phyloP scores from a whole-genome alignment of 2,329 filamentous ascomycete genomes.

The Trichoderma afroharzianum region DNA sequence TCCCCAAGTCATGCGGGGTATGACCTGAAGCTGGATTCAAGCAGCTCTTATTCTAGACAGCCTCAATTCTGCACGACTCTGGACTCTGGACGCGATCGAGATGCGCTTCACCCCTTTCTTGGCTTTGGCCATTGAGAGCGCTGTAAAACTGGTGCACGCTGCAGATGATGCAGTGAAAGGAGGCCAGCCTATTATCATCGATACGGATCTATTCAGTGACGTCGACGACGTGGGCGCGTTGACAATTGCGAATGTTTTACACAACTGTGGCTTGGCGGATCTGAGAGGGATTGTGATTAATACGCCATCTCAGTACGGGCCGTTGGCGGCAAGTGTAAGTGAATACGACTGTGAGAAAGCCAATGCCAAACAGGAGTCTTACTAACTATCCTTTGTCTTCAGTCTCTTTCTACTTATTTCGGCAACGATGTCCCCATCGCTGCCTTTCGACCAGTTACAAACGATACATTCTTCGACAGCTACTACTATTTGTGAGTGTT shows the following conservation, averaged over 20 bases:
- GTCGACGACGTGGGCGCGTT: slow-evolving; percentile 6
- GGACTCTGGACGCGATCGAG: neutral
- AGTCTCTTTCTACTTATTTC: slow-evolving; percentile 6
- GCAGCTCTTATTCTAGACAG: neutral
- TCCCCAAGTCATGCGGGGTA: neutral
- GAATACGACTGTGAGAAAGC: neutral
- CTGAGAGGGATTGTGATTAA: neutral
- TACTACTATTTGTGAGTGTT: neutral
- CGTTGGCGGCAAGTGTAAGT: neutral
- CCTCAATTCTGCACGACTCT: neutral
- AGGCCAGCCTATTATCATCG: neutral
- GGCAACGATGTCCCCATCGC: neutral
- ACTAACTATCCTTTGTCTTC: neutral
- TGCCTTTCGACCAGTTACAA: slow-evolving; percentile 5
- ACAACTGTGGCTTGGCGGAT: neutral
- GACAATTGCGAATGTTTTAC: neutral
- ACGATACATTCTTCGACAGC: slow-evolving; percentile 7
- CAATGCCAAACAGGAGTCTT: neutral
- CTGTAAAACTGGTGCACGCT: neutral
- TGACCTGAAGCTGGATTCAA: neutral
- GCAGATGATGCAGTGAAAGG: neutral
- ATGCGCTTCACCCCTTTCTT: neutral
- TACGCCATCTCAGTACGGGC: neutral
- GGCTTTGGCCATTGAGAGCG: neutral
- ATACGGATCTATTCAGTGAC: slow-evolving; percentile 6